A percentile compares a stretch with the other conserved stretches of the same genome.
Evolutionary conservation across 2,329 filamentous ascomycete genomes (phyloP).

Genomic region (Beauveria sp.): DNA sequence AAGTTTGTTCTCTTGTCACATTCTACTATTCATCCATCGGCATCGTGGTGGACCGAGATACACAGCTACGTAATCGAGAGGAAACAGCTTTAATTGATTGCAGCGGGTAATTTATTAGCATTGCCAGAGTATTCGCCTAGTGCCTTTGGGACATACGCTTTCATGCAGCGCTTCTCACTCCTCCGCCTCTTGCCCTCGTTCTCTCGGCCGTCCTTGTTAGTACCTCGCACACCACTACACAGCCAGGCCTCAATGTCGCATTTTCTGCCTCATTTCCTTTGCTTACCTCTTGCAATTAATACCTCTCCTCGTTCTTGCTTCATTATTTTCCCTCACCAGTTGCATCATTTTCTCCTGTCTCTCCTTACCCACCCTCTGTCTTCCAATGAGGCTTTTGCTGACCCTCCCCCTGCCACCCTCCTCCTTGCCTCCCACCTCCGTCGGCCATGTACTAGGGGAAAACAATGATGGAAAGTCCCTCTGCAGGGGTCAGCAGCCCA

Average conservation of each 20-base stretch:
- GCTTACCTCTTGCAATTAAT: not conserved
- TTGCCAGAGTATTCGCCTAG: not conserved
- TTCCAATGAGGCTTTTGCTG: constrained; percentile 9
- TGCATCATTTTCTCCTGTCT: not conserved
- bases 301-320: not conserved
- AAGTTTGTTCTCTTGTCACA: not conserved
- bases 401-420: constrained; percentile 1
- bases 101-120: not conserved
- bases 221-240: not conserved
- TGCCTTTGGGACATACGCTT: too few relatives aligned
- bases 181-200: too few relatives aligned
- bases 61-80: not conserved
- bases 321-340: not conserved
- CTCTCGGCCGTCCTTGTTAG: not conserved
- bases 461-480: not conserved
- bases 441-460: not conserved
- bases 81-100: not conserved
- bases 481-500: constrained; percentile 2
- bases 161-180: not conserved
- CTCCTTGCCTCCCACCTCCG: not conserved
- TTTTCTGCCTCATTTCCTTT: not conserved
- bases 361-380: not conserved
- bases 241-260: not conserved
- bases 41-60: not conserved
- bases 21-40: not conserved